Base-by-base conservation (phyloP, 169 alveolate genomes). In the Cryptosporidium ubiquitum region DNA sequence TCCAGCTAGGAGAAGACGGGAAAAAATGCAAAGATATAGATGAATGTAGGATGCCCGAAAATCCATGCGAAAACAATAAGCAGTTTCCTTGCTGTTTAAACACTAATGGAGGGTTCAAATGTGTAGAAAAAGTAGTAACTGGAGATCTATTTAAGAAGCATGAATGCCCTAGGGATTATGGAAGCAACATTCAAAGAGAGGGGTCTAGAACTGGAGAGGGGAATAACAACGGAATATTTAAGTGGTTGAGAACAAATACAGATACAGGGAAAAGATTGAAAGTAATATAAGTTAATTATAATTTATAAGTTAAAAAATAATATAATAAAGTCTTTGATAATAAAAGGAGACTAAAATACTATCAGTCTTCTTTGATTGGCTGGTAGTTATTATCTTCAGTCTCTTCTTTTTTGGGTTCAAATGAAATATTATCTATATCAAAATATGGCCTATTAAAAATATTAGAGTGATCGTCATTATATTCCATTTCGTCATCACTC, bases 1-100 rank as follows among this genome's bases (percentile, higher is more conserved):
- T 42, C 29, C 57, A 69, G 47, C 33, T 64, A 44, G 49, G 69
- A 16, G 42, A n/a, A 14, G 92, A 91, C 31, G 91, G 69, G n/a
- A 86, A 84, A 68, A 31, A 57, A 31, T 92, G 94, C 85, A 68
- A 31, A 5, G 95, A 93, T 68, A 55, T 93, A 57, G 95, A 93
- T 70, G 95, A 93, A 40, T 93, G 95, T 84, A 70, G 93, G 6
- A 40, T 29, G 51, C 68, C 79, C 0, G 89, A 79, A 79, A 79
- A 79, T 64, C 89, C 89, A 5, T 79, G 89, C 44, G 69, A 42
- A 35, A 35, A 64, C 1, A 79, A 79, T 31, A 79, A 40, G 29
- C 89, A 79, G 61, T 79, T 40, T 79, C 89, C 89, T 1, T 79
- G 89, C 37, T 93, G 95, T 68, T 51, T 79, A 12, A 91, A 92